Conservation (phyloP, 495 filamentous ascomycete species). For the Bacidia gigantensis region DNA sequence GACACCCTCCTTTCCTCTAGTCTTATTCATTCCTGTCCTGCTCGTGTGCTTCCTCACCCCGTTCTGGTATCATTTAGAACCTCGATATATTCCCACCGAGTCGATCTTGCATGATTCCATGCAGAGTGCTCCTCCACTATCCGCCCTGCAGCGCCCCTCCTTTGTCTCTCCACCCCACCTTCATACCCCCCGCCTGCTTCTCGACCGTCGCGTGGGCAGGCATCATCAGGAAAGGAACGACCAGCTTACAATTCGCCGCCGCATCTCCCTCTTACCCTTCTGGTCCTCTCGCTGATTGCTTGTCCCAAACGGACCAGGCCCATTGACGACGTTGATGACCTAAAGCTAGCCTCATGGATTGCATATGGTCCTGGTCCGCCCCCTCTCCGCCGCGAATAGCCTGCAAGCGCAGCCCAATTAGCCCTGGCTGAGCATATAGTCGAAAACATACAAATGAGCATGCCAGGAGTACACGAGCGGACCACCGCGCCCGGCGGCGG, state of each 20-base stretch:
- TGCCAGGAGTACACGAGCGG: conserved; percentile 32
- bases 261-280: too few relatives aligned
- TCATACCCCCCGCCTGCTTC: too few relatives aligned
- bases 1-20: neutral
- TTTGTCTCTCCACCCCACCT: neutral
- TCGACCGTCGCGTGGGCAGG: neutral
- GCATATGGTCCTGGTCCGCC: conserved; percentile 40
- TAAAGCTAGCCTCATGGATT: conserved; percentile 44
- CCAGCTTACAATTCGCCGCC: neutral
- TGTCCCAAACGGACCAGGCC: neutral
- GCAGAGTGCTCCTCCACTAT: neutral
- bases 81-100: neutral
- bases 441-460: conserved; percentile 26
- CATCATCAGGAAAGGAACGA: too few relatives aligned
- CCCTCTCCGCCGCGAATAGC: conserved; percentile 48
- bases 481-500: conserved; percentile 28
- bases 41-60: neutral
- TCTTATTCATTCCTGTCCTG: neutral
- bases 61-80: neutral
- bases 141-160: neutral
- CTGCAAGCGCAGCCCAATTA: conserved; percentile 17
- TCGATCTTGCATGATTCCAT: neutral
- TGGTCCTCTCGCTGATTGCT: too few relatives aligned
- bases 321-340: conserved; percentile 3
- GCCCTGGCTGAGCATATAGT: conserved; percentile 29